These are phyloP conservation scores for Maudiozyma humilis DNA, from an alignment of 1,139 yeast genomes.

Conservation along the genomic window DNA sequence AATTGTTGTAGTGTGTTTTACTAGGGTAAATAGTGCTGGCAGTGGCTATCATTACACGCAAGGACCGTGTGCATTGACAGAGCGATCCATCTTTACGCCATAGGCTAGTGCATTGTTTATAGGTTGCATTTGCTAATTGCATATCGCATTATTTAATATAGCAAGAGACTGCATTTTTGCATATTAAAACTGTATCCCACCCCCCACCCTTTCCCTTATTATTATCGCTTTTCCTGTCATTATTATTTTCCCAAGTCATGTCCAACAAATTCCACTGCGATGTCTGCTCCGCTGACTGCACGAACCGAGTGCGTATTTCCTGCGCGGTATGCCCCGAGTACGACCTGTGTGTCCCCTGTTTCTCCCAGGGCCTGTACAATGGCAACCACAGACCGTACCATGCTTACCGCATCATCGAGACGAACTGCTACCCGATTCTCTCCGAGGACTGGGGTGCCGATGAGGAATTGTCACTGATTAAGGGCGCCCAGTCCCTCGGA, in stretches of 20 bases:
- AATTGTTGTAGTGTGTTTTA: conserved; percentile 17
- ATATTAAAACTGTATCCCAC: background rate
- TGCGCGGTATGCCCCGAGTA: conserved; percentile 93
- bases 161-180: too few species aligned
- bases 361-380: conserved; percentile 71
- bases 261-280: conserved; percentile 78
- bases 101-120: too few species aligned
- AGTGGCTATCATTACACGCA: too few species aligned
- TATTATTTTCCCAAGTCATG: conserved; percentile 12
- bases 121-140: too few species aligned
- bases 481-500: conserved; percentile 87
- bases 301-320: conserved; percentile 78
- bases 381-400: conserved; percentile 93
- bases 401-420: conserved; percentile 85
- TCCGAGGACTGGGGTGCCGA: conserved; percentile 96
- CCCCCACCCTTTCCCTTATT: background rate
- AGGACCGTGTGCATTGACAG: too few species aligned
- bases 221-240: too few species aligned
- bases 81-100: too few species aligned
- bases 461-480: conserved; percentile 79
- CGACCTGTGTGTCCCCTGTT: conserved; percentile 94
- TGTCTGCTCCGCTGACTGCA: conserved; percentile 89
- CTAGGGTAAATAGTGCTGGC: too few species aligned
- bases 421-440: conserved; percentile 88
- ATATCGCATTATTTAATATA: too few species aligned